Conservation (phyloP, 148 eudicot genomes). For the Diospyros lotus region DNA sequence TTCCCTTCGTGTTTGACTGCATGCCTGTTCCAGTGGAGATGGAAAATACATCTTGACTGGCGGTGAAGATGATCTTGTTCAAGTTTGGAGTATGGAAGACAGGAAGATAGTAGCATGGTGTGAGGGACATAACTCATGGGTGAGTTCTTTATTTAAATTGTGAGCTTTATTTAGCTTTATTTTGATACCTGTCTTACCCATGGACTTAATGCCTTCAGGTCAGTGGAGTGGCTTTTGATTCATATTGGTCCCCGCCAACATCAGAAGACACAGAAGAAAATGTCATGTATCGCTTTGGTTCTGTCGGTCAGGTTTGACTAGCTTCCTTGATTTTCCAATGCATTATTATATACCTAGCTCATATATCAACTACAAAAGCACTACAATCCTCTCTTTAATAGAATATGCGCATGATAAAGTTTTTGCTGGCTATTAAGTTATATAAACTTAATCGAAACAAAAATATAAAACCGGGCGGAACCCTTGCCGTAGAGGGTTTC, state of each 20-base stretch:
- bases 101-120: slow-evolving; percentile 65
- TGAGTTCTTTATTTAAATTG: slow-evolving; percentile 17
- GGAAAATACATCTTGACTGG: slow-evolving; percentile 53
- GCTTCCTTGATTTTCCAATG: not conserved
- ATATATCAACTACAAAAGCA: not conserved
- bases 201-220: slow-evolving; percentile 40
- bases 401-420: not conserved
- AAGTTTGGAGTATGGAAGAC: slow-evolving; percentile 69
- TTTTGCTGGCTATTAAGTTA: too few species aligned
- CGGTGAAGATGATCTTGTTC: slow-evolving; percentile 67
- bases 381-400: not conserved
- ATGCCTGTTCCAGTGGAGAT: slow-evolving; percentile 20
- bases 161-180: not conserved
- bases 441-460: too few species aligned
- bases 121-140: slow-evolving; percentile 71
- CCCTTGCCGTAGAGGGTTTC: too few species aligned
- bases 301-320: slow-evolving; percentile 59
- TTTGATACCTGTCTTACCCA: not conserved
- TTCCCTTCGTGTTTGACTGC: not conserved
- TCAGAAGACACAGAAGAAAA: slow-evolving; percentile 51
- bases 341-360: not conserved
- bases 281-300: slow-evolving; percentile 62
- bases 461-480: too few species aligned
- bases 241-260: slow-evolving; percentile 60
- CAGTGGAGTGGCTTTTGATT: slow-evolving; percentile 71